phyloP scores from a whole-genome alignment of 129 eudicot species.

The Tagetes patula region DNA sequence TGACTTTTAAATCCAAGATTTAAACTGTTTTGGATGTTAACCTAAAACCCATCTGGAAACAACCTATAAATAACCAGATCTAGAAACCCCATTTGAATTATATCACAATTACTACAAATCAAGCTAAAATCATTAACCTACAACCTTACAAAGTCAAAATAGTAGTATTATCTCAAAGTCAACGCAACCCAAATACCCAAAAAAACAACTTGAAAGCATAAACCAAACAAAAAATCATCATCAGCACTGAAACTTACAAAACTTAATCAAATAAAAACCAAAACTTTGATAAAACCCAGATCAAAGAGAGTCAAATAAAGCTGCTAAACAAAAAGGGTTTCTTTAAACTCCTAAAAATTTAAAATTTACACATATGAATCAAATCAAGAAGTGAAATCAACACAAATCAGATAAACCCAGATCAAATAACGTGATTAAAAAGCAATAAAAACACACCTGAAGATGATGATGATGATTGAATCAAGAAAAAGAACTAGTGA shows the following conservation, averaged over 20 bases:
- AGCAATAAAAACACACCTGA: constrained; percentile 4
- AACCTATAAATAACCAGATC: constrained; percentile 5
- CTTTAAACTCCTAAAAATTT: neutral
- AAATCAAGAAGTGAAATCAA: neutral
- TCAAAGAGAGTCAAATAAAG: neutral
- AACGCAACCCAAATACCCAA: constrained; percentile 10
- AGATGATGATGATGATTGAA: neutral
- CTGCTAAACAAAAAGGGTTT: neutral
- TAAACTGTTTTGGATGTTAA: neutral
- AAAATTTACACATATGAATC: neutral
- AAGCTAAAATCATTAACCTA: neutral
- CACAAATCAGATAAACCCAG: neutral
- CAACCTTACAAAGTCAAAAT: neutral
- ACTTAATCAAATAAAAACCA: too few relatives aligned
- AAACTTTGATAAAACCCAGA: neutral
- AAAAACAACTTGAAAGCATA: neutral
- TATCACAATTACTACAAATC: neutral
- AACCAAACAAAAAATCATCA: too few relatives aligned
- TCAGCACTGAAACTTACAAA: too few relatives aligned
- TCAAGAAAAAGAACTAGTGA: neutral
- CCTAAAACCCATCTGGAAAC: too few relatives aligned
- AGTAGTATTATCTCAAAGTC: neutral
- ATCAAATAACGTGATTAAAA: neutral
- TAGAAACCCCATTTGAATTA: constrained; percentile 3
- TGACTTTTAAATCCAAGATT: neutral